A percentile compares a stretch with the other conserved stretches of the same genome.
phyloP scores from a whole-genome alignment of 1,139 yeast genomes.

The Kluyveromyces marxianus region DNA sequence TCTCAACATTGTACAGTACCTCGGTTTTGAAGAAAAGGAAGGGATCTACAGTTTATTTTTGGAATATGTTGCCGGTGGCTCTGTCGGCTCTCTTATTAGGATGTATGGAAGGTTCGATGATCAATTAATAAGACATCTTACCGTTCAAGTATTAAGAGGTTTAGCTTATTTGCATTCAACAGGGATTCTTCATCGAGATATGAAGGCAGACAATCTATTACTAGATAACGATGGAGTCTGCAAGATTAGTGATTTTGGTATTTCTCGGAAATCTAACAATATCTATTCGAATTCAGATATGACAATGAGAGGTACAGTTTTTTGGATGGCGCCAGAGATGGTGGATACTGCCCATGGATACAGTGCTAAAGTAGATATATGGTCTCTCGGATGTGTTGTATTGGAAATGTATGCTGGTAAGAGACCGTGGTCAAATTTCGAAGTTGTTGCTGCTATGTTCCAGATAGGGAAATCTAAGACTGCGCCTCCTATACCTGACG shows the following conservation, averaged over 20 bases:
- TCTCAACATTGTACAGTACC: conserved; percentile 85
- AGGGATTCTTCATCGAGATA: conserved; percentile 89
- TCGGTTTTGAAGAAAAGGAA: conserved; percentile 80
- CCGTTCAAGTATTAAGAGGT: conserved; percentile 77
- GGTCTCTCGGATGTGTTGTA: conserved; percentile 95
- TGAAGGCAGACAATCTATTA: conserved; percentile 89
- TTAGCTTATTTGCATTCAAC: conserved; percentile 75
- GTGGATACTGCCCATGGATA: conserved; percentile 87
- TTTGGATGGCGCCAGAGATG: conserved; percentile 99
- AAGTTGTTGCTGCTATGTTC: conserved; percentile 70
- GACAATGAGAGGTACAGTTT: conserved; percentile 98
- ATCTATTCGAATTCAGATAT: conserved; percentile 89
- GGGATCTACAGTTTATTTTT: conserved; percentile 76
- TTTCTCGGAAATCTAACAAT: conserved; percentile 79
- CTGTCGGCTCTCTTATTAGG: conserved; percentile 80
- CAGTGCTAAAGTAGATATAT: conserved; percentile 89
- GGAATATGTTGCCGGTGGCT: conserved; percentile 97
- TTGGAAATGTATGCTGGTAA: conserved; percentile 89
- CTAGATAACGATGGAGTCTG: conserved; percentile 90
- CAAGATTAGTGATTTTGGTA: conserved; percentile 95
- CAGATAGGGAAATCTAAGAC: conserved; percentile 62
- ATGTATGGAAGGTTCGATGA: conserved; percentile 85
- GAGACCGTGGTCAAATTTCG: conserved; percentile 77
- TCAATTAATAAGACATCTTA: conserved; percentile 59
- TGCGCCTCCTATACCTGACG: conserved; percentile 96